Evolutionary conservation across 257 asterid genomes (phyloP).

Genomic region (Nicotiana tabacum): DNA sequence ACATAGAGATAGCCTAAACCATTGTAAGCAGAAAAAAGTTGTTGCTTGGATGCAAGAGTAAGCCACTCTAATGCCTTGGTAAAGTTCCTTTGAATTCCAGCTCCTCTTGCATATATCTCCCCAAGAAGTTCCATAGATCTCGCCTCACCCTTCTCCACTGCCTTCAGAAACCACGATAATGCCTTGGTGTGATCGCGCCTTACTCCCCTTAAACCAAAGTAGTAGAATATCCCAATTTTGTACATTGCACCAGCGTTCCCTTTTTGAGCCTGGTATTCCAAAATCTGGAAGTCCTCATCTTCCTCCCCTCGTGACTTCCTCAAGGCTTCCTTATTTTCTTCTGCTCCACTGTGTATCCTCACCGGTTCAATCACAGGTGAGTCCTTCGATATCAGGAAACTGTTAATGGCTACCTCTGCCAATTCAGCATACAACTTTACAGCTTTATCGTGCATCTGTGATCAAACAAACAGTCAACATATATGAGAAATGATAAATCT

Average conservation of each 20-base stretch:
- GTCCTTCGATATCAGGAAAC: conserved; percentile 89
- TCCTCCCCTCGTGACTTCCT: conserved; percentile 97
- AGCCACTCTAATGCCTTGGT: conserved; percentile 94
- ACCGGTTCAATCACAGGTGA: conserved; percentile 92
- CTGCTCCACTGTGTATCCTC: conserved; percentile 95
- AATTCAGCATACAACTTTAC: conserved; percentile 84
- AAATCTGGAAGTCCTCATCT: conserved; percentile 94
- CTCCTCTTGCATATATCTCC: conserved; percentile 95
- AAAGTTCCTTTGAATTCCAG: conserved; percentile 91
- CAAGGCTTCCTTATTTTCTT: conserved; percentile 93
- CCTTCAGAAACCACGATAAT: conserved; percentile 81
- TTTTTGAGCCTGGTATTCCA: conserved; percentile 93
- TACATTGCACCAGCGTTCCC: conserved; percentile 98
- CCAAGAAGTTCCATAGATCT: conserved; percentile 99
- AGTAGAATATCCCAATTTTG: conserved; percentile 80
- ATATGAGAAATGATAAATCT: not conserved
- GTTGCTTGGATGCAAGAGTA: conserved; percentile 84
- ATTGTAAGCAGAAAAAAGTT: conserved; percentile 87
- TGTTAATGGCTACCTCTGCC: conserved; percentile 90
- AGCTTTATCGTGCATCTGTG: conserved; percentile 95
- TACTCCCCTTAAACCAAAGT: conserved; percentile 94
- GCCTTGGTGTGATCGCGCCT: conserved; percentile 94
- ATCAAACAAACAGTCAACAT: not conserved
- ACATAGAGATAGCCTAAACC: conserved; percentile 97
- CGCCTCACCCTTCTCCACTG: conserved; percentile 91